Evolutionary conservation across 495 filamentous ascomycete genomes (phyloP).

Genomic region (Delitschia confertaspora): DNA sequence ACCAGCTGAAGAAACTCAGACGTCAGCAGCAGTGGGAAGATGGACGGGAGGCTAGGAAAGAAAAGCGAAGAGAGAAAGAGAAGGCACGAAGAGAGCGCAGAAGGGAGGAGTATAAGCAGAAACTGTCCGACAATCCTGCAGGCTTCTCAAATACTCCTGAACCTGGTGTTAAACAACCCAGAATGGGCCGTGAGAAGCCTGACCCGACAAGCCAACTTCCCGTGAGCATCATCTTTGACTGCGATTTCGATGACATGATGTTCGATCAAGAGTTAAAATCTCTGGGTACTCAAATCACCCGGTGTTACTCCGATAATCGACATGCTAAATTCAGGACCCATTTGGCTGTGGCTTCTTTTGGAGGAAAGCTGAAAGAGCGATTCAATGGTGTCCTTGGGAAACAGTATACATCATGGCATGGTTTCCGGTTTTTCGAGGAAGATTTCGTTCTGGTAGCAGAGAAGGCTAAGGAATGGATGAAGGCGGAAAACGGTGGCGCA

Average conservation of each 20-base stretch:
- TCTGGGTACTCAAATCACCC: conserved; percentile 69
- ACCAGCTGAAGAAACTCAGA: conserved; percentile 63
- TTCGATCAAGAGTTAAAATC: conserved; percentile 70
- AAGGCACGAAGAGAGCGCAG: conserved; percentile 55
- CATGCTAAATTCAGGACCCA: conserved; percentile 55
- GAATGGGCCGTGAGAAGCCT: conserved; percentile 34
- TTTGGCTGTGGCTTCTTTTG: conserved; percentile 66
- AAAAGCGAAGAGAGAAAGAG: conserved; percentile 61
- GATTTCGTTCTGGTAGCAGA: conserved; percentile 60
- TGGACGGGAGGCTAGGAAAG: conserved; percentile 58
- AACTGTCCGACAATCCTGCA: conserved; percentile 38
- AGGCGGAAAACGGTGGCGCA: conserved; percentile 40
- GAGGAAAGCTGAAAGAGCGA: conserved; percentile 62
- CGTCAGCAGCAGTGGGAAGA: conserved; percentile 59
- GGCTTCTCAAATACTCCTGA: conserved; percentile 15
- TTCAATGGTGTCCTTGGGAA: conserved; percentile 65
- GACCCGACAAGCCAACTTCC: conserved; percentile 60
- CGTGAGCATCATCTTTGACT: conserved; percentile 76
- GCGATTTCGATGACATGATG: conserved; percentile 89
- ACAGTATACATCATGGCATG: conserved; percentile 69
- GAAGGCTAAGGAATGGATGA: conserved; percentile 53
- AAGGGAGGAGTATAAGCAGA: conserved; percentile 34
- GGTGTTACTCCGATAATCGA: conserved; percentile 80
- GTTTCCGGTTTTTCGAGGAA: conserved; percentile 56
- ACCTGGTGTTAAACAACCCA: conserved; percentile 10